phyloP scores from a whole-genome alignment of 75 land plant species.

The Pinus albicaulis region DNA sequence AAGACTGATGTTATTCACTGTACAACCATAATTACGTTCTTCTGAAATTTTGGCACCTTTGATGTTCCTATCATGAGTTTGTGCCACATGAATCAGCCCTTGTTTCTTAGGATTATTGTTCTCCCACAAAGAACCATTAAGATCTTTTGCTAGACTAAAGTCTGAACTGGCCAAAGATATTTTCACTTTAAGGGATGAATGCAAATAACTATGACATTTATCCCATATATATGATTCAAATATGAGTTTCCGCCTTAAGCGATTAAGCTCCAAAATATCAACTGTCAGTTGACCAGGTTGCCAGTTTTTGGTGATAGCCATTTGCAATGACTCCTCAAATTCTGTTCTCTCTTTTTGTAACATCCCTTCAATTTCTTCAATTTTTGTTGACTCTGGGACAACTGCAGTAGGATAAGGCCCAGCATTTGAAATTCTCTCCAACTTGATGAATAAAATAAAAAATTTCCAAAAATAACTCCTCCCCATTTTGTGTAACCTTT shows the following conservation, averaged over 20 bases:
- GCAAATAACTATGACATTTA: constrained; percentile 34
- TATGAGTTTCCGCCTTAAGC: constrained; percentile 52
- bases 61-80: too few relatives aligned
- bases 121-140: too few relatives aligned
- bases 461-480: too few relatives aligned
- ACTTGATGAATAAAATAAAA: too few relatives aligned
- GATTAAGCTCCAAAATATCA: constrained; percentile 45
- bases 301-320: too few relatives aligned
- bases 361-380: constrained; percentile 51
- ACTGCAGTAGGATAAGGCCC: constrained; percentile 14
- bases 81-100: too few relatives aligned
- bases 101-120: background rate
- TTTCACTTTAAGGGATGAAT: background rate
- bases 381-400: constrained; percentile 31
- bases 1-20: too few relatives aligned
- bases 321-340: constrained; percentile 23
- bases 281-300: too few relatives aligned
- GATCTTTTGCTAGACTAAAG: too few relatives aligned
- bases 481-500: constrained; percentile 40
- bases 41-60: too few relatives aligned
- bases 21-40: too few relatives aligned
- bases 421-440: background rate
- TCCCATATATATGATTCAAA: constrained; percentile 65
- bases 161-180: background rate
- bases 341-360: constrained; percentile 54